Evolutionary conservation across 495 filamentous ascomycete species (phyloP), one percentile per base, ranked within the genome.

Genomic region (Durotheca rogersii): DNA sequence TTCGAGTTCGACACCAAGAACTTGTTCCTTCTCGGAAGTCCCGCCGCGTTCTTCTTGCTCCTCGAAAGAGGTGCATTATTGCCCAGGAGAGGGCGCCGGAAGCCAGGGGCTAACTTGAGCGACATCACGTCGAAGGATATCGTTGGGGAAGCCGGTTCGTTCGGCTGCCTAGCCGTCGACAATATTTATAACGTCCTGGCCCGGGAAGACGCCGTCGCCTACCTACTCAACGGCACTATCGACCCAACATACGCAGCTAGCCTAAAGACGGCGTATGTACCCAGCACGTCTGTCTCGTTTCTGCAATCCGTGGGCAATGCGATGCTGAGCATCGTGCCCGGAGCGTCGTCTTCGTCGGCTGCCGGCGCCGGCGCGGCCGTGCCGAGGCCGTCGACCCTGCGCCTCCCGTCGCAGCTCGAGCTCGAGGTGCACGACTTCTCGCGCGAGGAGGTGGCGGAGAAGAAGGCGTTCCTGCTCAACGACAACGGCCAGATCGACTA

Each of bases 401-500:
- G 90, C 6, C 77, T 96, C 6, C 93, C 93, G 0, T 90, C 89
- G 0, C 94, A 86, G 44, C 83, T 97, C 7, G 93, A 98, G 64
- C 79, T 98, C 61, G 93, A 96, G 60, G 93, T 90, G 1, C 93
- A 96, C 65, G 86, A 98, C 64, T 98, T 98, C 62, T 83, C 88
- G 2, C 78, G 87, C 14, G 93, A 98, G 67, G 90, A 96, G 57
- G 79, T 95, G 37, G 92, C 91, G 0, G 93, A 98, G 70, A 89
- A 85, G 66, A 85, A 90, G 34, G 88, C 91, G 61, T 82, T 82
- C 47, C 66, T 95, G 25, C 77, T 98, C 2, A 98, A 98, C 53
- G 93, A 97, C 53, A 96, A 96, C 50, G 90, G 89, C 0, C 93
- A 96, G 68, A 82, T 98, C 27, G 93, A 98, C 65, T 98, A 81